These are phyloP conservation scores for Handroanthus guayacan DNA, from an alignment of 257 asterid genomes.

Conservation along the genomic window DNA sequence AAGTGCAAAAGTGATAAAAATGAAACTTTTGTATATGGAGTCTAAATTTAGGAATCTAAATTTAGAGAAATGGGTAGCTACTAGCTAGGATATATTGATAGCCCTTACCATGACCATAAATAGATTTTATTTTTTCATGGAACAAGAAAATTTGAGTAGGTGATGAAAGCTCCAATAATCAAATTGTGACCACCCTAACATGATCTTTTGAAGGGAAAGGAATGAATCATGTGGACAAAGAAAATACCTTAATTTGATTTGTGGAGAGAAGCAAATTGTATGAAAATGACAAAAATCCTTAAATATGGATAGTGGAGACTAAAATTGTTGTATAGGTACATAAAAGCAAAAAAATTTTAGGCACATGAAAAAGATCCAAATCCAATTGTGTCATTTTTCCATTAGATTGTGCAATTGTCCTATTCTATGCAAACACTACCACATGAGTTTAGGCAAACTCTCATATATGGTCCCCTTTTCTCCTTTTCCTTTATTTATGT, in stretches of 20 bases:
- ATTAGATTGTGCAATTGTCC: constrained; percentile 2
- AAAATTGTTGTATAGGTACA: constrained; percentile 13
- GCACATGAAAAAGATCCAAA: constrained; percentile 8
- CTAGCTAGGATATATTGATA: background rate
- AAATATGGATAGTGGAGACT: constrained; percentile 16
- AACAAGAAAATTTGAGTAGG: background rate
- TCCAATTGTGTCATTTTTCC: background rate
- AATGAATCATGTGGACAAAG: background rate
- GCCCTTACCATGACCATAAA: background rate
- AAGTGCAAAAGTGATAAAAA: too few relatives aligned
- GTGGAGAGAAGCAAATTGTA: constrained; percentile 29
- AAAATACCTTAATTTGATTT: constrained; percentile 11
- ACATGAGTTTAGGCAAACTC: constrained; percentile 10
- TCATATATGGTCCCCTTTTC: constrained; percentile 24
- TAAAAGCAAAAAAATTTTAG: background rate
- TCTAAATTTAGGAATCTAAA: too few relatives aligned
- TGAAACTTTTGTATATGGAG: too few relatives aligned
- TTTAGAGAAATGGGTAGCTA: background rate
- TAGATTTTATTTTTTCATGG: background rate
- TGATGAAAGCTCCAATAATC: background rate
- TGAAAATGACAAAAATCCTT: constrained; percentile 32
- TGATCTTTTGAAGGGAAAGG: constrained; percentile 23
- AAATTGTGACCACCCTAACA: constrained; percentile 22
- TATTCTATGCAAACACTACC: constrained; percentile 27
- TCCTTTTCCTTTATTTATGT: background rate